Base-by-base conservation (phyloP, 2,329 filamentous ascomycete species). In the Fusarium sp. region DNA sequence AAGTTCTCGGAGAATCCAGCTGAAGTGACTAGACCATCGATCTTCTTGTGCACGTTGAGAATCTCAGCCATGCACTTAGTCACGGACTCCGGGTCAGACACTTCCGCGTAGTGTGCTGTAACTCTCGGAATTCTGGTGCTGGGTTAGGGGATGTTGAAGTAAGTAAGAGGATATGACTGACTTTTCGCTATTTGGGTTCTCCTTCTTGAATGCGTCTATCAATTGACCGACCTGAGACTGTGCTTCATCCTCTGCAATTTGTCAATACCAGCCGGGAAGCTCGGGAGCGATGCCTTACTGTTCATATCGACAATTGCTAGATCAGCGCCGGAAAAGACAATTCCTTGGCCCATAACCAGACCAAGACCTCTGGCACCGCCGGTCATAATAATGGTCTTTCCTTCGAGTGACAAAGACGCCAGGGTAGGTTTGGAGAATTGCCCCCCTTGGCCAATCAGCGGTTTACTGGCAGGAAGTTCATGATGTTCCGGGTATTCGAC, bases 1-100 rank as follows among this genome's bases (percentile, higher is more conserved):
- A 93, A 96, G 82, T 97, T 97, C 83, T 97, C 94, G 10, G 93
- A 95, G 81, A 98, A 97, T 24, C 95, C 95, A 46, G 95, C 95
- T 9, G 93, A 96, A 20, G 95, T 97, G 71, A 98, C 94, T n/a
- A 98, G 86, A 79, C 92, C 90, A 81, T 97, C 94, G 71, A 97
- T 93, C 78, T 91, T 91, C 78, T 89, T 89, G 77, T 97, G 94
- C 2, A 67, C 51, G 41, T 64, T 59, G 37, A 79, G 63, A 17
- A 80, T 87, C 56, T 93, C 90, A 35, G 83, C 81, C 67, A 97
- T 85, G 71, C 91, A 91, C 30, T 82, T 79, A 56, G 90, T 88
- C 57, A 97, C 94, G 2, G 92, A 95, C 30, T 89, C 87, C 22
- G 90, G 90, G 71, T 91, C 88, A n/a, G 93, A 90, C 39, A 97